Base-by-base conservation (phyloP, 2,329 filamentous ascomycete genomes). In the Fusarium dimerum region DNA sequence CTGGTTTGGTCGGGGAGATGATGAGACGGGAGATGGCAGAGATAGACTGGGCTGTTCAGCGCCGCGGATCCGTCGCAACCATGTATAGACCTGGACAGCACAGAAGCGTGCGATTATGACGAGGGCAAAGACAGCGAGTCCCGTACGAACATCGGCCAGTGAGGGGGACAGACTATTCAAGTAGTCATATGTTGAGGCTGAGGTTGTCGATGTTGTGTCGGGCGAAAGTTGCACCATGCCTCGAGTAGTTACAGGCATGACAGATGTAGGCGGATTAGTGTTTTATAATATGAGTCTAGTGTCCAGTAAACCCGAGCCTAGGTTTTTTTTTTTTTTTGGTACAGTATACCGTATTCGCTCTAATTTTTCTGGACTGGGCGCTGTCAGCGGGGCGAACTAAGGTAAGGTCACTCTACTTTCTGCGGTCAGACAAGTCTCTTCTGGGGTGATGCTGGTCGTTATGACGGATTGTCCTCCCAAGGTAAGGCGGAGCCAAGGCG, bases 101-200 rank as follows among this genome's bases (percentile, higher is more conserved):
- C 68, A 68, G 55, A 62, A 67, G 30, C 67, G 67, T 51, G 68
- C 65, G 56, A 73, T 67, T 51, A 70, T 50, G 51, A 71, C 57
- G 48, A 76, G 50, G 50, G 68, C 68, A 59, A 74, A 68, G 52
- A 72, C 52, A 48, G 68, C 63, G 39, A 73, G 62, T 26, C 64
- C 66, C 48, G 59, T 56, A 43, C 64, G 63, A 40, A 70, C 48
- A 43, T 61, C 63, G 32, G 61, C 55, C 51, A 65, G 59, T 46
- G 65, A 55, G 68, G 69, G 68, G 52, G 61, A 56, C 45, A 67
- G 62, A 56, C 50, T 53, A 49, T 55, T 71, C 53, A 70, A 68
- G 65, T 69, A 69, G 63, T 66, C 55, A 52, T 51, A 51, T 51
- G 52, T 48, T 46, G 57, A 26, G 20, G 20, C 20, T 26, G 20